phyloP scores from a whole-genome alignment of 441 rosid species.

The Rhodomyrtus psidioides region DNA sequence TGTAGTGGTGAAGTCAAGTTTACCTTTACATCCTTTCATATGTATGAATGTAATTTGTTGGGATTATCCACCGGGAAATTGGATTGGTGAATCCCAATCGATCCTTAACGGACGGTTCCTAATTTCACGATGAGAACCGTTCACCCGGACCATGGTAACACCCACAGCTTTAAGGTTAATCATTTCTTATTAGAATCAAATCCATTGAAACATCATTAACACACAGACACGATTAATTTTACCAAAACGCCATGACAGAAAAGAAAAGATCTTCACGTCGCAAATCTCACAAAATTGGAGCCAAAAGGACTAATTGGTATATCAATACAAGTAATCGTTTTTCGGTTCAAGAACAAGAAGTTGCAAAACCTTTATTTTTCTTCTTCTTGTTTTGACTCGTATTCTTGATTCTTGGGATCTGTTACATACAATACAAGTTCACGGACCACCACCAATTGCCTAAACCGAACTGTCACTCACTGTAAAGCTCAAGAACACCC shows the following conservation, averaged over 20 bases:
- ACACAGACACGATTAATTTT: neutral
- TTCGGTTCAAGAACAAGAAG: neutral
- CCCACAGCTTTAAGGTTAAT: neutral
- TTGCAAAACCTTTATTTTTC: neutral
- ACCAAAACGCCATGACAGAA: neutral
- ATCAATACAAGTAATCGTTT: neutral
- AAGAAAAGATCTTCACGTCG: neutral
- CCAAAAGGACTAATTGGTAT: neutral
- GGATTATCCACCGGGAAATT: too few species aligned
- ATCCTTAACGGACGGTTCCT: too few species aligned
- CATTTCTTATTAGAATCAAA: neutral
- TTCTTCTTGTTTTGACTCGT: neutral
- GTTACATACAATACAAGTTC: neutral
- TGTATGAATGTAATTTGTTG: too few species aligned
- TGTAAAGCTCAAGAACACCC: slow-evolving; percentile 23
- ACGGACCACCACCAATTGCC: slow-evolving; percentile 10
- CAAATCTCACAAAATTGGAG: neutral
- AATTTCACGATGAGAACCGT: too few species aligned
- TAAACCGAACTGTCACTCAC: slow-evolving; percentile 38
- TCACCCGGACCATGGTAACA: too few species aligned
- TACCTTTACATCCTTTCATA: neutral
- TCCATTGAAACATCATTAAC: neutral
- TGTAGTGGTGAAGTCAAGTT: neutral
- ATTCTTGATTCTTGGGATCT: neutral
- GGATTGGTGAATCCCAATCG: too few species aligned